Conservation (phyloP, 352 stramenopile genomes). For the Pythium brachiatum region DNA sequence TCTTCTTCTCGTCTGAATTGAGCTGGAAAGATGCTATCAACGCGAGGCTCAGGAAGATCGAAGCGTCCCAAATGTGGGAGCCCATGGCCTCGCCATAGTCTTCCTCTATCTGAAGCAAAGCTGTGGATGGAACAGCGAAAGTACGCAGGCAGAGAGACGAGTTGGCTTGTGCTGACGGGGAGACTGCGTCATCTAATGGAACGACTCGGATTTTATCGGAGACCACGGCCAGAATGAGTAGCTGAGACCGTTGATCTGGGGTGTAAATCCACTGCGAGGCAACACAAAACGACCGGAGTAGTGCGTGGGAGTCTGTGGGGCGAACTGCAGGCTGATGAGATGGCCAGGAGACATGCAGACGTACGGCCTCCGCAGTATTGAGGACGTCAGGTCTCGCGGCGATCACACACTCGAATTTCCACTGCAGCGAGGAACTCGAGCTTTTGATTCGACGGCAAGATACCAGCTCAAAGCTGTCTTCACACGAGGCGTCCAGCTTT, state of each 20-base stretch:
- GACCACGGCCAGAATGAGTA: slow-evolving; percentile 42
- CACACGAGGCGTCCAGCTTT: neutral
- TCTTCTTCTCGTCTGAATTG: neutral
- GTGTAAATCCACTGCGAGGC: slow-evolving; percentile 29
- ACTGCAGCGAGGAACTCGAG: neutral
- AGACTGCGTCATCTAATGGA: neutral
- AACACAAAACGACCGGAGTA: slow-evolving; percentile 38
- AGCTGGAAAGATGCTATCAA: slow-evolving; percentile 11
- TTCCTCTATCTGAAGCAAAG: slow-evolving; percentile 33
- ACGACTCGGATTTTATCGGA: slow-evolving; percentile 25
- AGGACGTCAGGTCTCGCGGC: neutral
- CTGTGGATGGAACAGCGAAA: slow-evolving; percentile 8
- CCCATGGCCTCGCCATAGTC: slow-evolving; percentile 69
- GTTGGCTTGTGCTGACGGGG: neutral
- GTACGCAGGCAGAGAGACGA: slow-evolving; percentile 14
- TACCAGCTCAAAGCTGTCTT: neutral
- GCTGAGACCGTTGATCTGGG: slow-evolving; percentile 2
- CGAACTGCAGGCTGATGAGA: neutral
- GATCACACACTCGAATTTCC: slow-evolving; percentile 15
- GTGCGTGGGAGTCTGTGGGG: neutral
- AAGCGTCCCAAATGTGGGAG: slow-evolving; percentile 66
- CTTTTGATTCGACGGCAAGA: neutral
- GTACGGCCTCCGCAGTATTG: neutral
- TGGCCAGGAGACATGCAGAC: neutral
- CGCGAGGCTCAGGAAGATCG: slow-evolving; percentile 45